A percentile compares a stretch with the other conserved stretches of the same genome.
These are phyloP conservation scores for Paecilomyces dactylethromorphus DNA, from an alignment of 2,329 filamentous ascomycete genomes.

Conservation along the genomic window DNA sequence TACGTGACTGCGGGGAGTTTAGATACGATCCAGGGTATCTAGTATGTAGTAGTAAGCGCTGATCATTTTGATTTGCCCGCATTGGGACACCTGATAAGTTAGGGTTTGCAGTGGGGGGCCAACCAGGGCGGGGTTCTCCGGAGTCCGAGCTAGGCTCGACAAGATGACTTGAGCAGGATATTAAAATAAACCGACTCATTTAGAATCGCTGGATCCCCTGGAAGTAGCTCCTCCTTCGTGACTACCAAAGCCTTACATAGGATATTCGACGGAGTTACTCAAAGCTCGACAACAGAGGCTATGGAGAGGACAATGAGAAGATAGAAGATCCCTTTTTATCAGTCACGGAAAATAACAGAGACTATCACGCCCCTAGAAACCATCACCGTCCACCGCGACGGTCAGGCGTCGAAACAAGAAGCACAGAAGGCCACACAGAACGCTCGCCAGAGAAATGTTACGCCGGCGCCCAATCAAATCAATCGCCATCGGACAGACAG, in stretches of 20 bases:
- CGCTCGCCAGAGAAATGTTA: neutral
- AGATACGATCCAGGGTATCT: neutral
- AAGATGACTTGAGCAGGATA: neutral
- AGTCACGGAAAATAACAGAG: neutral
- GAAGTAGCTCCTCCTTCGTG: neutral
- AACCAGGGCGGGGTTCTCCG: neutral
- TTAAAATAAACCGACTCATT: neutral
- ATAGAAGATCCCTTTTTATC: neutral
- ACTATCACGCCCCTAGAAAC: neutral
- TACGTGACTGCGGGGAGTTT: neutral
- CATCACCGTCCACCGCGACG: neutral
- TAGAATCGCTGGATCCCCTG: neutral
- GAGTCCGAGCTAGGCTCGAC: neutral
- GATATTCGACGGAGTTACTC: neutral
- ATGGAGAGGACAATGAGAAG: neutral
- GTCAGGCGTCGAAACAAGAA: neutral
- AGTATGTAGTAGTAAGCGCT: neutral
- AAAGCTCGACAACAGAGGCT: neutral
- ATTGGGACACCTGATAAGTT: neutral
- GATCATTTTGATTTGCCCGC: neutral
- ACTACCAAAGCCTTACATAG: neutral
- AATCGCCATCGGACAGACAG: neutral
- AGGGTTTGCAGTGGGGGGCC: neutral
- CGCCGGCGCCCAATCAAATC: neutral
- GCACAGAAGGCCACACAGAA: neutral